Evolutionary conservation across 352 stramenopile species (phyloP).

Genomic region (Globisporangium viniferum): DNA sequence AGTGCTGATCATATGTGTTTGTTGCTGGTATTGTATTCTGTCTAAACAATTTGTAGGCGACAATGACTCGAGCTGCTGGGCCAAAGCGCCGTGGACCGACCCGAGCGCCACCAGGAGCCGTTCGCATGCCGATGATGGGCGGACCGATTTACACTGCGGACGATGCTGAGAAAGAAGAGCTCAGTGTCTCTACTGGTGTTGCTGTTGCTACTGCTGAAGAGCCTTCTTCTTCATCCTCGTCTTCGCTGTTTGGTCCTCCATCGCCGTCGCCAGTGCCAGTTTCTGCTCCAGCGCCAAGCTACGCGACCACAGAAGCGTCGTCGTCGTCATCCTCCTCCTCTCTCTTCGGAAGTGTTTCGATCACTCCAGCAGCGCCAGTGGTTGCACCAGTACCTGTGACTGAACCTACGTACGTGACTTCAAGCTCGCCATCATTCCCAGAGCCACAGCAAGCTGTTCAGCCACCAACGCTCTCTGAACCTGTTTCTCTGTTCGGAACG

Average conservation of each 20-base stretch:
- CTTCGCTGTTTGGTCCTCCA: constrained; percentile 14
- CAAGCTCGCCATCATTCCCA: background rate
- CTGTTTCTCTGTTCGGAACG: background rate
- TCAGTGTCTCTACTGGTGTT: background rate
- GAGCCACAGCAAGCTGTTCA: background rate
- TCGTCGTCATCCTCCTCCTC: background rate
- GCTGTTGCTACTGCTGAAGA: background rate
- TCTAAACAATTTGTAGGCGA: constrained; percentile 41
- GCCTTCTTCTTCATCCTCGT: constrained; percentile 1
- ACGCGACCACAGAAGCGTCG: background rate
- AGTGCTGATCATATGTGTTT: background rate
- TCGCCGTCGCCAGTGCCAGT: background rate
- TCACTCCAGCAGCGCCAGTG: background rate
- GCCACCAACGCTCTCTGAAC: background rate
- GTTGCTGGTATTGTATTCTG: constrained; percentile 1
- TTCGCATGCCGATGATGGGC: constrained; percentile 53
- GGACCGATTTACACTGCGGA: constrained; percentile 11
- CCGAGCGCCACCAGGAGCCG: constrained; percentile 53
- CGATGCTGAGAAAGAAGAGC: constrained; percentile 4
- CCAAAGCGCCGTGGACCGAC: constrained; percentile 76
- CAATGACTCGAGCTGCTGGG: constrained; percentile 70
- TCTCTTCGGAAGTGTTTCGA: background rate
- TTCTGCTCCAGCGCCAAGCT: background rate
- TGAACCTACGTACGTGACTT: background rate
- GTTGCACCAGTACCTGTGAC: background rate